Conservation (phyloP, 495 filamentous ascomycete species). For the Zalerion maritima region DNA sequence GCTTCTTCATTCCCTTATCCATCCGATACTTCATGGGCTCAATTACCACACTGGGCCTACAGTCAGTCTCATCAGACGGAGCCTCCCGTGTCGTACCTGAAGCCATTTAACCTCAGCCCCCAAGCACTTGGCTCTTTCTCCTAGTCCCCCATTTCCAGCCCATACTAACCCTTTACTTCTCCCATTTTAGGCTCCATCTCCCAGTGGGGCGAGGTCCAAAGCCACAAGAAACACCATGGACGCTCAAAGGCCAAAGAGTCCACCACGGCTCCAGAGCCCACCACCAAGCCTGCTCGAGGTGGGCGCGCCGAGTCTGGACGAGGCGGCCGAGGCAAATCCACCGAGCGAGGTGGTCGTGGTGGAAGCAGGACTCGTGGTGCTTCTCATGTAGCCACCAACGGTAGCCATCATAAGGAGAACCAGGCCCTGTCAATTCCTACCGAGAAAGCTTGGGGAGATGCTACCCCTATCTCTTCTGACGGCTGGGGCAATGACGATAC, state of each 20-base stretch:
- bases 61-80: no score
- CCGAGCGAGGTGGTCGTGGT: conserved; percentile 58
- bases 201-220: conserved; percentile 93
- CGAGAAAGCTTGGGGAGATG: conserved; percentile 28
- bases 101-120: conserved; percentile 2
- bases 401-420: conserved; percentile 31
- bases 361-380: conserved; percentile 55
- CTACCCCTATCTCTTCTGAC: conserved; percentile 1
- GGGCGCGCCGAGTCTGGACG: conserved; percentile 53
- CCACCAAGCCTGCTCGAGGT: conserved; percentile 35
- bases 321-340: conserved; percentile 55
- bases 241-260: conserved; percentile 73
- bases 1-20: conserved; percentile 3
- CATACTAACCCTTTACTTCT: conserved; percentile 13
- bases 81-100: conserved; percentile 3
- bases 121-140: not conserved
- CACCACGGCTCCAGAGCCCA: conserved; percentile 24
- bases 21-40: conserved; percentile 5
- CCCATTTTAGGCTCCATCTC: conserved; percentile 56
- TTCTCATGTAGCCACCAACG: conserved; percentile 36
- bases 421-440: conserved; percentile 33
- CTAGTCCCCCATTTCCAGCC: not conserved
- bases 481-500: conserved; percentile 6
- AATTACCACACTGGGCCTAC: no score
- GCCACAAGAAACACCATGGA: conserved; percentile 69